These are phyloP conservation scores for Casuarina cunninghamiana DNA, from an alignment of 306 rosid genomes.

Conservation along the genomic window DNA sequence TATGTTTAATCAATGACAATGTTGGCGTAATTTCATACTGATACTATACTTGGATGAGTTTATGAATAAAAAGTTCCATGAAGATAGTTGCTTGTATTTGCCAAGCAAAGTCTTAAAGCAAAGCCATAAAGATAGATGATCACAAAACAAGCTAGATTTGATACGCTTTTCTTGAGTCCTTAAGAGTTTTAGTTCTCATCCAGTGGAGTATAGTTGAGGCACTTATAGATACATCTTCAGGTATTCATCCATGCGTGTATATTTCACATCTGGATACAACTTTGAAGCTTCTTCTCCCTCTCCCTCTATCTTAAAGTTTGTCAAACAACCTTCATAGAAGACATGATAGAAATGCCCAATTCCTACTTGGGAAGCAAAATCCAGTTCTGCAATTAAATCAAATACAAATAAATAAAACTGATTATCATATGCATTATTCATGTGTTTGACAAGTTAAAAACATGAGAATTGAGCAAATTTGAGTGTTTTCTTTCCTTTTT, in stretches of 20 bases:
- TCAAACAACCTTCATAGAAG: conserved; percentile 72
- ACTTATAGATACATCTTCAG: conserved; percentile 36
- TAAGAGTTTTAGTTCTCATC: no score
- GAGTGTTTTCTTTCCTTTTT: neutral
- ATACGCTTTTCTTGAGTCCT: no score
- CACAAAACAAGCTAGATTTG: neutral
- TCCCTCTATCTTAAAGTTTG: conserved; percentile 67
- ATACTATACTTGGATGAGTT: no score
- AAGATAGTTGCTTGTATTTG: no score
- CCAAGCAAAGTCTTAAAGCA: no score
- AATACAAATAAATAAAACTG: neutral
- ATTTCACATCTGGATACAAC: conserved; percentile 80
- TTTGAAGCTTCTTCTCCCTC: conserved; percentile 77
- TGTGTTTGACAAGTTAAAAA: neutral
- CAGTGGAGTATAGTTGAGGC: neutral
- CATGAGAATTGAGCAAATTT: neutral
- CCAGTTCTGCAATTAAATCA: conserved; percentile 39
- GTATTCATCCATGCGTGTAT: conserved; percentile 70
- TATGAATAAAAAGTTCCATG: no score
- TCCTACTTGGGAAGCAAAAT: conserved; percentile 57
- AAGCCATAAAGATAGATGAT: no score
- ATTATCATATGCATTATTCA: neutral
- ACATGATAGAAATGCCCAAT: conserved; percentile 69
- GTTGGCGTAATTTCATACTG: no score
- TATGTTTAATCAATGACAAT: no score